phyloP scores from a whole-genome alignment of 2,329 filamentous ascomycete species.

The Fonsecaea nubica region DNA sequence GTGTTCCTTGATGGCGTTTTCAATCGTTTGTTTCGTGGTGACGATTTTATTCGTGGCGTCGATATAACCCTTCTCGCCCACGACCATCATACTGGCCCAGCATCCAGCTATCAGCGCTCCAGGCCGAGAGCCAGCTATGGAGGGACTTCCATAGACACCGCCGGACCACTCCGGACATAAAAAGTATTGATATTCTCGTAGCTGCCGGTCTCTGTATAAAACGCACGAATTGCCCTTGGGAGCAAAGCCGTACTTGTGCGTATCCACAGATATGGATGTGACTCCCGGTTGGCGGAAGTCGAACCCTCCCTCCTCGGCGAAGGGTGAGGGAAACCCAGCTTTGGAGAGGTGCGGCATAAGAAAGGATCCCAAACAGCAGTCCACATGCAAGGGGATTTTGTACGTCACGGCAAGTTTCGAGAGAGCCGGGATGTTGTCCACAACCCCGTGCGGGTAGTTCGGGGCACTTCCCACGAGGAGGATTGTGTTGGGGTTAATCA shows the following conservation, averaged over 20 bases:
- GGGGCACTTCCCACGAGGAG: slow-evolving; percentile 92
- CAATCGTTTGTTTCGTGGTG: slow-evolving; percentile 81
- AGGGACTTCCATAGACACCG: slow-evolving; percentile 92
- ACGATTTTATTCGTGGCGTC: slow-evolving; percentile 88
- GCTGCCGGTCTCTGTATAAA: slow-evolving; percentile 79
- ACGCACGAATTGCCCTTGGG: slow-evolving; percentile 96
- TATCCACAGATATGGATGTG: slow-evolving; percentile 94
- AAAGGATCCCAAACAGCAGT: slow-evolving; percentile 97
- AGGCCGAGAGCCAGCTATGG: slow-evolving; percentile 87
- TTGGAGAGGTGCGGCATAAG: slow-evolving; percentile 88
- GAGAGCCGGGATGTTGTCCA: slow-evolving; percentile 88
- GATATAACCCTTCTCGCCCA: slow-evolving; percentile 87
- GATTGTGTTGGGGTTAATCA: slow-evolving; percentile 93
- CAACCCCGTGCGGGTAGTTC: slow-evolving; percentile 98
- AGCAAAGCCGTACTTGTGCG: slow-evolving; percentile 98
- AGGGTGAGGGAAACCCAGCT: slow-evolving; percentile 75
- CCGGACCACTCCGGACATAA: slow-evolving; percentile 93
- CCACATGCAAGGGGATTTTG: slow-evolving; percentile 88
- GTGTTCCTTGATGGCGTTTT: slow-evolving; percentile 72
- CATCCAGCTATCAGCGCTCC: slow-evolving; percentile 94
- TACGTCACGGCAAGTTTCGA: slow-evolving; percentile 81
- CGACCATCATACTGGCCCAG: slow-evolving; percentile 89
- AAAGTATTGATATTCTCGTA: slow-evolving; percentile 94
- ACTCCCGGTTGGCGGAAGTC: slow-evolving; percentile 95
- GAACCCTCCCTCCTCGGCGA: slow-evolving; percentile 75